Base-by-base conservation (phyloP, 1,284 basidiomycete species). In the Leccinum fallax region DNA sequence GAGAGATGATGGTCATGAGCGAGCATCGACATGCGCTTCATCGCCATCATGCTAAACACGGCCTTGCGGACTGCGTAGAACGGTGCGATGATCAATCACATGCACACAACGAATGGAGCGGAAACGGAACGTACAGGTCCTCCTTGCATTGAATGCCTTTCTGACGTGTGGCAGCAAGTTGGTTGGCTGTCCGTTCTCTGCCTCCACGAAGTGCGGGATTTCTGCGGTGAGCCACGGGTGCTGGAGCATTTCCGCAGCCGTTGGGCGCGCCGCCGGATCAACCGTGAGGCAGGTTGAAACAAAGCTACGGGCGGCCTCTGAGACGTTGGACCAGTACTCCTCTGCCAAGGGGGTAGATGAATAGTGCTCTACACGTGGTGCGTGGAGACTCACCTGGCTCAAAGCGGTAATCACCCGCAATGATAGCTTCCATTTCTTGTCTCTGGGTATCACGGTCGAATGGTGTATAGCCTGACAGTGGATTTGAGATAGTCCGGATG, bases 341-440 rank as follows among this genome's bases (percentile, higher is more conserved):
- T 78, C 83, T 78, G 61, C 19, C 15, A 4, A 38, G n/a, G 19
- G 38, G 38, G 60, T 24, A 57, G 30, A 34, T 26, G 24, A 55
- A 16, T 13, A 34, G 11, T 26, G 48, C 5, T 32, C 38, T n/a
- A 16, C 6, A 21, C 5, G 48, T 38, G 1, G 10, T 5, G 61
- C 64, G 13, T 13, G 69, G 21, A 52, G n/a, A 28, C 74, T 62
- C 57, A 78, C 82, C 82, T 8, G 95, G 95, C 76, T 94, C 93
- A 71, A 97, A 97, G 73, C 88, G 89, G 80, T 94, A 97, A 77
- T 96, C 92, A 21, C 94, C 95, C 2, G 85, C 85, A 63, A 95
- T 88, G 80, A 97, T 97, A 16, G 95, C 95, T 72, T 95, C 89
- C 92, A 94, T 95, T 77, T 95, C 94, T 66, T 87, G 85, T 71